Evolutionary conservation across 176 grass and related monocot species (phyloP), one percentile per base, ranked within the genome.

Genomic region (Paspalum vaginatum): DNA sequence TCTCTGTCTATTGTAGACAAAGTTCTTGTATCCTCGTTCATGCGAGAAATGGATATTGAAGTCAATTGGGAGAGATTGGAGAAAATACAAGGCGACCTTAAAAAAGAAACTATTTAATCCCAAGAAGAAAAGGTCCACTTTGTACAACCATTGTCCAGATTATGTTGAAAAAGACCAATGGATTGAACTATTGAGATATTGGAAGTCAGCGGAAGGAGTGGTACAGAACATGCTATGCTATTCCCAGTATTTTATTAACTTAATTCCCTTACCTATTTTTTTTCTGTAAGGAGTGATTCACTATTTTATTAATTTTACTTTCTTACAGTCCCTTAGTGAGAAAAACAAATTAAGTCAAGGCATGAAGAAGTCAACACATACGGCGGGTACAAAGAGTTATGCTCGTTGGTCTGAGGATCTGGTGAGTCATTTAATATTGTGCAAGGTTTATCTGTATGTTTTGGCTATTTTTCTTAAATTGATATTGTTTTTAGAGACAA

Each of bases 311-410:
- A 27, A 32, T 51, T n/a, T n/a, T n/a, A n/a, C n/a, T n/a, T n/a
- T 66, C 0, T 40, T 48, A 1, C n/a, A 79, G 76, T 8, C 6
- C 6, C 61, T 52, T 25, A 79, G 75, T 64, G 50, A 85, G 2
- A 59, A 67, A 26, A 86, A 73, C 11, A 78, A 77, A 58, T 12
- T 5, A 70, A 68, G 40, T 37, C 15, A 62, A 22, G 39, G 12
- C 56, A 67, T 77, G 47, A 45, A 14, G 15, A 67, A 69, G 74
- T 69, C 32, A 65, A 59, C 72, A 40, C 83, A 79, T 62, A 79
- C 65, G 49, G 12, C 18, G 32, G 72, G 65, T 65, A 78, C 64
- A 79, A 85, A 85, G 45, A 72, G 83, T 53, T 85, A 44, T 79
- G 74, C 83, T 41, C 57, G 45, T 62, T 72, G 62, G 77, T 40